phyloP scores from a whole-genome alignment of 2,329 filamentous ascomycete genomes.

The Cercospora zeae-maydis region DNA sequence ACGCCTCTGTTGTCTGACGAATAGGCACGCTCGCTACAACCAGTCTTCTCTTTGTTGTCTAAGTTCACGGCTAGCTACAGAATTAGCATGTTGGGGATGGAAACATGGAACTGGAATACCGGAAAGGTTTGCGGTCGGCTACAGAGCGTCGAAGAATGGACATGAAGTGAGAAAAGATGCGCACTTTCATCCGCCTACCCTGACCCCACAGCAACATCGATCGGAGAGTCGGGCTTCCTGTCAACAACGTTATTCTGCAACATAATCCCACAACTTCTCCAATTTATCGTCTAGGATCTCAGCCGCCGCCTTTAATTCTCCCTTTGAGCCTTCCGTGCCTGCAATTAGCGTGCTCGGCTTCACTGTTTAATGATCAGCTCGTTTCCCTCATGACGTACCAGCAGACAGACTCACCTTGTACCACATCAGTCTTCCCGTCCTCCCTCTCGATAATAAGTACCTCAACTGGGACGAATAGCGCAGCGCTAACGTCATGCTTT shows the following conservation, averaged over 20 bases:
- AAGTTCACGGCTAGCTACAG: background rate
- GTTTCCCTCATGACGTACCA: background rate
- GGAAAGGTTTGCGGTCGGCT: background rate
- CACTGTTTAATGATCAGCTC: conserved; percentile 4
- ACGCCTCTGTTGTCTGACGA: background rate
- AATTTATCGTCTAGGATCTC: conserved; percentile 19
- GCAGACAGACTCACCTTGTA: conserved; percentile 8
- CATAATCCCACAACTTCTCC: conserved; percentile 20
- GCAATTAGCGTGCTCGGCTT: conserved; percentile 22
- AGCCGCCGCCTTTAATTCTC: conserved; percentile 15
- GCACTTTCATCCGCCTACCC: background rate
- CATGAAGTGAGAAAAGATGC: background rate
- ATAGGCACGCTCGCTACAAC: background rate
- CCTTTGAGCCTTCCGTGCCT: conserved; percentile 9
- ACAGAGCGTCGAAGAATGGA: background rate
- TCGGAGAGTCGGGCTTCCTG: background rate
- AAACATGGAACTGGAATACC: background rate
- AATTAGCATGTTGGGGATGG: background rate
- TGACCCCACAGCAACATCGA: background rate
- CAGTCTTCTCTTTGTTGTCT: background rate
- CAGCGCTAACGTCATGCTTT: conserved; percentile 20
- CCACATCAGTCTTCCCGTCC: conserved; percentile 18
- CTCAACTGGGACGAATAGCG: conserved; percentile 22
- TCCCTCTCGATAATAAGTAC: conserved; percentile 15
- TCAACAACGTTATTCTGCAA: conserved; percentile 10